phyloP scores from a whole-genome alignment of 2,329 filamentous ascomycete species.

The Sphaerostilbella broomeana region DNA sequence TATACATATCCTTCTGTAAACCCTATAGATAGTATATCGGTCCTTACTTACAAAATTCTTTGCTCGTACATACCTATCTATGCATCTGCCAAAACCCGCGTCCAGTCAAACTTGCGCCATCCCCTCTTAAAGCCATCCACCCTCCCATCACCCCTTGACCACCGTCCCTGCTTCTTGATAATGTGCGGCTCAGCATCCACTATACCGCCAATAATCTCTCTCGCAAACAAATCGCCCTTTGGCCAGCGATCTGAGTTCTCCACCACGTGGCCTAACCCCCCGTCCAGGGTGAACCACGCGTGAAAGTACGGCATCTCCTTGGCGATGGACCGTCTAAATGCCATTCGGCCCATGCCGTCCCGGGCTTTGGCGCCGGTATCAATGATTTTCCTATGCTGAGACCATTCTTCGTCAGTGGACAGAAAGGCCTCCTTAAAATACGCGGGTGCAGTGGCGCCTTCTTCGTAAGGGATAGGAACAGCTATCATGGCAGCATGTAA shows the following conservation, averaged over 20 bases:
- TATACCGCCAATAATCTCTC: slow-evolving; percentile 90
- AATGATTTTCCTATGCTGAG: slow-evolving; percentile 90
- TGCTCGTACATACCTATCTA: too few relatives aligned
- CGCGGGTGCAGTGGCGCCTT: slow-evolving; percentile 86
- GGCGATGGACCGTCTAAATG: slow-evolving; percentile 75
- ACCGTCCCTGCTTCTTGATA: slow-evolving; percentile 84
- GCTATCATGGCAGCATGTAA: slow-evolving; percentile 80
- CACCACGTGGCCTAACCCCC: slow-evolving; percentile 85
- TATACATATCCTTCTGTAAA: too few relatives aligned
- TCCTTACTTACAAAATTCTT: too few relatives aligned
- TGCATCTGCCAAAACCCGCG: slow-evolving; percentile 46
- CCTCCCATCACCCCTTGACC: slow-evolving; percentile 64
- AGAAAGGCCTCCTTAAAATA: slow-evolving; percentile 96
- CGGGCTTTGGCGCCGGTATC: slow-evolving; percentile 65
- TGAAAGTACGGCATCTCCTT: slow-evolving; percentile 99
- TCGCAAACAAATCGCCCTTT: slow-evolving; percentile 81
- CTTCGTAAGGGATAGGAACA: slow-evolving; percentile 80
- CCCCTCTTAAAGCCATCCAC: slow-evolving; percentile 72
- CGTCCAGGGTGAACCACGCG: slow-evolving; percentile 87
- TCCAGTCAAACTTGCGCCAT: slow-evolving; percentile 94
- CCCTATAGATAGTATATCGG: too few relatives aligned
- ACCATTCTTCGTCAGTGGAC: slow-evolving; percentile 83
- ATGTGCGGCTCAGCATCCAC: slow-evolving; percentile 73
- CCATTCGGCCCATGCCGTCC: slow-evolving; percentile 64
- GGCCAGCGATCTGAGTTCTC: slow-evolving; percentile 86